Conservation (phyloP, 345 rosid species). For the Rhizophora apiculata region DNA sequence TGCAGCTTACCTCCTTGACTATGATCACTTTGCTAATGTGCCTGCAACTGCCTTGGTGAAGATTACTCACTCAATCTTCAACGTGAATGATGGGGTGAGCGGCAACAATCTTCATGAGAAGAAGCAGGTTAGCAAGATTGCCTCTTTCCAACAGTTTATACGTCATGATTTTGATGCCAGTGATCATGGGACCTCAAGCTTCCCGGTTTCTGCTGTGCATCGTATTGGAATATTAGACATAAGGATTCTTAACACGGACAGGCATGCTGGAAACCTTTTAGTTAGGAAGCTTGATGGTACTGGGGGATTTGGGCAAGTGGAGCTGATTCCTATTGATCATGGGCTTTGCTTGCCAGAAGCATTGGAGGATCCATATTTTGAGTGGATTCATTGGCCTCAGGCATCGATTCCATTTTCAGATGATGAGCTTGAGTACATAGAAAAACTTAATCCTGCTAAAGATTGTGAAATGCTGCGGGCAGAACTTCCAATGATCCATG, state of each 20-base stretch:
- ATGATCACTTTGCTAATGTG: slow-evolving; percentile 74
- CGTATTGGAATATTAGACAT: slow-evolving; percentile 88
- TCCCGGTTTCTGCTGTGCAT: slow-evolving; percentile 89
- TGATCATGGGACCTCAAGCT: slow-evolving; percentile 95
- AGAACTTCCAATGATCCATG: slow-evolving; percentile 92
- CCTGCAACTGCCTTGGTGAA: slow-evolving; percentile 97
- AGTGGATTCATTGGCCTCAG: slow-evolving; percentile 99
- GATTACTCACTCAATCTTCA: slow-evolving; percentile 87
- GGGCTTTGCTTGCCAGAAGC: slow-evolving; percentile 97
- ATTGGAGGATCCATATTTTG: slow-evolving; percentile 97
- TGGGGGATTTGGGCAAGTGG: slow-evolving; percentile 77
- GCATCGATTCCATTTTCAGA: slow-evolving; percentile 96
- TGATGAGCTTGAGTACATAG: slow-evolving; percentile 83
- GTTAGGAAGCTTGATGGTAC: slow-evolving; percentile 72
- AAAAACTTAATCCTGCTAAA: slow-evolving; percentile 49
- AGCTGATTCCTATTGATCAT: slow-evolving; percentile 93
- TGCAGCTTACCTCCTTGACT: slow-evolving; percentile 94
- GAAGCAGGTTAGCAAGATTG: slow-evolving; percentile 84
- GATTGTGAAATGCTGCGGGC: slow-evolving; percentile 77
- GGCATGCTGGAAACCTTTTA: slow-evolving; percentile 95
- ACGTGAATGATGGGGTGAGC: slow-evolving; percentile 78
- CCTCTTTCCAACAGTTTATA: slow-evolving; percentile 90
- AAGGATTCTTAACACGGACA: slow-evolving; percentile 89
- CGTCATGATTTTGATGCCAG: slow-evolving; percentile 95
- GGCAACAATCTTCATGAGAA: slow-evolving; percentile 57